Evolutionary conservation across 306 rosid species (phyloP).

Genomic region (Erythrophleum fordii): DNA sequence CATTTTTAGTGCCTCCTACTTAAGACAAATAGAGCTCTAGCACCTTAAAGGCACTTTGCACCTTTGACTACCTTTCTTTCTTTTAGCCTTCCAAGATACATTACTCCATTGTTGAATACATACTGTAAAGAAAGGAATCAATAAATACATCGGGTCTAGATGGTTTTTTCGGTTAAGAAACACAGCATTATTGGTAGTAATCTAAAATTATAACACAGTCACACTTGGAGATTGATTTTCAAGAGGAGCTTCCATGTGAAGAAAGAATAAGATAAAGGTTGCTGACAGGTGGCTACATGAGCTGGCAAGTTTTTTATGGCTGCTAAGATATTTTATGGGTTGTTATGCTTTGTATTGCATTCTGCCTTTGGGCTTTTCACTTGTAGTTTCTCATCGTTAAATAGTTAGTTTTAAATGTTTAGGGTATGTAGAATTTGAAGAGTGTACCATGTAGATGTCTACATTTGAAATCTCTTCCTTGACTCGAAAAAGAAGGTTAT

Average conservation of each 20-base stretch:
- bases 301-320: too few species aligned
- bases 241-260: too few species aligned
- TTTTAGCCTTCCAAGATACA: conserved; percentile 82
- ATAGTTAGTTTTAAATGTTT: neutral
- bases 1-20: too few species aligned
- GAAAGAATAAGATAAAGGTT: too few species aligned
- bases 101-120: conserved; percentile 84
- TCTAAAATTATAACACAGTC: neutral
- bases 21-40: too few species aligned
- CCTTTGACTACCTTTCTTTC: too few species aligned
- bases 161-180: neutral
- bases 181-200: neutral
- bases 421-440: neutral
- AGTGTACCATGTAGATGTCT: neutral
- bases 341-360: neutral
- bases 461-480: too few species aligned
- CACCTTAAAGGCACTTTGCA: too few species aligned
- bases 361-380: neutral
- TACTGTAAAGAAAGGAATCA: conserved; percentile 53
- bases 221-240: neutral
- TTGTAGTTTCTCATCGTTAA: neutral
- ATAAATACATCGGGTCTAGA: neutral
- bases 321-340: neutral
- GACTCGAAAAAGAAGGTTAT: too few species aligned
- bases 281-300: too few species aligned